Base-by-base conservation (phyloP, 2,329 filamentous ascomycete genomes). In the Graphiopsis chlorocephala region DNA sequence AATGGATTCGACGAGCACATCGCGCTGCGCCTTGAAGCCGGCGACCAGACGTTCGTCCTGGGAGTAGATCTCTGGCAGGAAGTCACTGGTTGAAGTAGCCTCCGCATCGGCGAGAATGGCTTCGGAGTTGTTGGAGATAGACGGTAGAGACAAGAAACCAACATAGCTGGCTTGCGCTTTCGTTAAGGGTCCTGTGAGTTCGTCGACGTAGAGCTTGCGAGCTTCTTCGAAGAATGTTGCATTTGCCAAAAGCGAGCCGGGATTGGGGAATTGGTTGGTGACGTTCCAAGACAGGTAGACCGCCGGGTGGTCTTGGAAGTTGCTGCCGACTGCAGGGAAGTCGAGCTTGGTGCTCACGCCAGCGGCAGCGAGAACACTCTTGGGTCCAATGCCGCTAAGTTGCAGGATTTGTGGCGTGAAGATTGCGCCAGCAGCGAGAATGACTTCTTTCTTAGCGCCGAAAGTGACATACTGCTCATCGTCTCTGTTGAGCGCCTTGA, bases 271-370 rank as follows among this genome's bases (percentile, higher is more conserved):
- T 45, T 68, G 48, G 45, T 63, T 63, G 12, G 60, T 63, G 25
- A 66, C 38, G 48, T 67, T 64, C 58, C 63, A 55, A 23, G 29
- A 55, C n/a, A 55, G 28, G 12, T 55, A 55, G 28, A n/a, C 29
- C 1, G 28, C 29, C n/a, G 52, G 26, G 72, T 88, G 86, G 71
- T 88, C 86, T 68, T 85, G 79, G 33, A 88, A 79, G 74, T 88
- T 88, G 76, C 85, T 82, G 63, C 86, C 86, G 12, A 88, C 85
- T 59, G 84, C 85, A 14, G 84, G 82, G 38, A 87, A 79, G 70
- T 87, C 82, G 68, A 81, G 79, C 60, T 86, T 81, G 25, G 86
- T 80, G 29, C 79, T 77, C 65, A 88, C 85, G 67, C 81, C 81
- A 42, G 86, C 80, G 20, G 75, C 73, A 67, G 80, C 74, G 12